Evolutionary conservation across 495 filamentous ascomycete genomes (phyloP), one percentile per base, ranked within the genome.

Genomic region (Beverwykella pulmonaria): DNA sequence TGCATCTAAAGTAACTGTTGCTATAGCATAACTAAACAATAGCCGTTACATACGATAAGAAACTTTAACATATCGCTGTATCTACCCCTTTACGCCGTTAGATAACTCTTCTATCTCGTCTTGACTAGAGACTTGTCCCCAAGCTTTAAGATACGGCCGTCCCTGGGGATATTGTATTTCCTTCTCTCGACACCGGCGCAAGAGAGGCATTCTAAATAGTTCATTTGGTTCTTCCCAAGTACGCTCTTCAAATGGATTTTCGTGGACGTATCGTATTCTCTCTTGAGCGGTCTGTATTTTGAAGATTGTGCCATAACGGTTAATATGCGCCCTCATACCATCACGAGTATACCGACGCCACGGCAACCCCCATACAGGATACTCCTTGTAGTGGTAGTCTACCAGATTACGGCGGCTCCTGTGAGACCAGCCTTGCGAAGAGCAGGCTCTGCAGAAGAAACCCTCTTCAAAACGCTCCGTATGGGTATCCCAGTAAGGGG

Each of bases 361-460:
- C 23, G 52, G 52, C 19, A 54, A 54, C 19, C 52, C 52, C 52
- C 52, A 54, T 8, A 54, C 30, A 5, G 52, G 52, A 54, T 54
- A 54, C 30, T 10, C 5, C 52, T 8, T 50, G 22, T n/a, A 5
- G 52, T 41, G 17, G 8, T 9, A 17, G 17, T 14, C 26, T 25
- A 19, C 10, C 9, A 30, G 52, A 26, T n/a, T 8, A 26, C 52
- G 20, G 10, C 23, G 10, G 20, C 30, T 25, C 25, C 52, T 54
- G 19, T 54, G 52, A n/a, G 30, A 5, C 52, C 52, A 54, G 52
- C 52, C 52, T 54, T 54, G 52, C 52, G 52, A 54, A 25, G 52
- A n/a, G 52, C 52, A 54, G 23, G 52, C 52, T 54, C 52, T 54
- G 30, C 52, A 54, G 52, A 54, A 26, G 23, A 54, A 54, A 54